Base-by-base conservation (phyloP, 2,329 filamentous ascomycete genomes). In the Xylariomycetidae sp. region DNA sequence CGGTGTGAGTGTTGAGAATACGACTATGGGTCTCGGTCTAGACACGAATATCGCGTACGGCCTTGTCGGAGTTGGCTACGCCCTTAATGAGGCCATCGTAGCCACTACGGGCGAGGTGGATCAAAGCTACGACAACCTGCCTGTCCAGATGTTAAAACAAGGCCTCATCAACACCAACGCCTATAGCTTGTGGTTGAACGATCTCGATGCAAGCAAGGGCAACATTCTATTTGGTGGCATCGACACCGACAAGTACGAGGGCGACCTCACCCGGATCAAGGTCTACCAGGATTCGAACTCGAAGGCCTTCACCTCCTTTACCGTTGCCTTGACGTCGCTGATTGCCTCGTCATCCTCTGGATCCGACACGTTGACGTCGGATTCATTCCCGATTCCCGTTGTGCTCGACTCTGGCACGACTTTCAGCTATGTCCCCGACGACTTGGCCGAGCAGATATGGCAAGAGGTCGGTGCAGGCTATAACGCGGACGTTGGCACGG, bases 161-260 rank as follows among this genome's bases (percentile, higher is more conserved):
- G 76, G 74, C 13, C 51, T 75, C 32, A 85, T 85, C 56, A 75
- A 75, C 40, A 73, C 72, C 9, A 72, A 76, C 25, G 80, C 82
- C 2, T 87, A 85, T 59, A 85, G 80, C 38, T 58, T 88, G 15
- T 86, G 80, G 79, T 62, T 76, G 34, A 76, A 76, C 44, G 72
- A 76, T 34, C 54, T 74, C 8, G 66, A 65, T 37, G 59, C 82
- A 0, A 78, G 69, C 39, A 79, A 71, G 2, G 85, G 85, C 22
- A 81, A 65, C 46, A 80, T 90, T 39, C 64, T 90, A 2, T 92
- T 90, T 46, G 85, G 85, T 24, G 85, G 83, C n/a, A 76, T 89
- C 38, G 84, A 90, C 53, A 84, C 76, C 0, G 73, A 70, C 38
- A 89, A 89, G 53, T 92, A 78, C 58, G 54, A 66, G 0, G 84